A percentile compares a stretch with the other conserved stretches of the same genome.
Conservation (phyloP, 2,329 filamentous ascomycete species). For the Thelonectria olida region DNA sequence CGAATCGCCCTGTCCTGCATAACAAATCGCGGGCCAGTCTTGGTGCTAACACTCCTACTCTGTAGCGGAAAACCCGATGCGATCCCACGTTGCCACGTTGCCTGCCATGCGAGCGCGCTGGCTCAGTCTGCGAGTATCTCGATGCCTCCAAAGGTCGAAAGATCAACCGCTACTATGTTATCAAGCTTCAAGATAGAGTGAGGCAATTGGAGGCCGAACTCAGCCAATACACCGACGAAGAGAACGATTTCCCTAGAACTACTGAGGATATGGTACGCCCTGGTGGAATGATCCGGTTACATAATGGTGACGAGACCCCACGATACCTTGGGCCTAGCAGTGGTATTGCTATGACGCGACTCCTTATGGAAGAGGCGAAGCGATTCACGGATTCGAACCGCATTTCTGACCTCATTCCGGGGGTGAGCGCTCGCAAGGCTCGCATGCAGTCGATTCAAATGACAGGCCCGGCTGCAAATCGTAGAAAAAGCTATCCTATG, state of each 20-base stretch:
- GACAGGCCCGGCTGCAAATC: constrained; percentile 59
- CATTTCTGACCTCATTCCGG: constrained; percentile 91
- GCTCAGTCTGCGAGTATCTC: constrained; percentile 93
- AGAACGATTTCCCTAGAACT: constrained; percentile 73
- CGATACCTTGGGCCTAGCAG: constrained; percentile 94
- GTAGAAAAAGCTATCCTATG: constrained; percentile 89
- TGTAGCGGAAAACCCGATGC: constrained; percentile 92
- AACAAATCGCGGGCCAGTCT: constrained; percentile 8
- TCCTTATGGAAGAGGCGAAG: constrained; percentile 97
- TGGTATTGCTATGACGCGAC: constrained; percentile 91
- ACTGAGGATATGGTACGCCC: constrained; percentile 88
- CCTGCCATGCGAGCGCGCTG: constrained; percentile 90
- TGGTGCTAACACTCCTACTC: constrained; percentile 25
- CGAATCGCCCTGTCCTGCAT: constrained; percentile 38
- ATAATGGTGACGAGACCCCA: constrained; percentile 84
- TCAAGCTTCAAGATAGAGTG: constrained; percentile 88
- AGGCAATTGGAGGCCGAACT: constrained; percentile 84
- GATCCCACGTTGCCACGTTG: constrained; percentile 93
- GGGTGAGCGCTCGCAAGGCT: constrained; percentile 66
- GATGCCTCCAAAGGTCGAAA: constrained; percentile 87
- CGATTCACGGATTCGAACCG: constrained; percentile 89
- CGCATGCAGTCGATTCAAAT: constrained; percentile 69
- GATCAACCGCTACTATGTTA: constrained; percentile 91
- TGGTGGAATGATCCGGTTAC: constrained; percentile 84
- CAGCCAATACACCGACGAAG: constrained; percentile 79